phyloP scores from a whole-genome alignment of 2,329 filamentous ascomycete species.

The Hyphodiscus sp. region DNA sequence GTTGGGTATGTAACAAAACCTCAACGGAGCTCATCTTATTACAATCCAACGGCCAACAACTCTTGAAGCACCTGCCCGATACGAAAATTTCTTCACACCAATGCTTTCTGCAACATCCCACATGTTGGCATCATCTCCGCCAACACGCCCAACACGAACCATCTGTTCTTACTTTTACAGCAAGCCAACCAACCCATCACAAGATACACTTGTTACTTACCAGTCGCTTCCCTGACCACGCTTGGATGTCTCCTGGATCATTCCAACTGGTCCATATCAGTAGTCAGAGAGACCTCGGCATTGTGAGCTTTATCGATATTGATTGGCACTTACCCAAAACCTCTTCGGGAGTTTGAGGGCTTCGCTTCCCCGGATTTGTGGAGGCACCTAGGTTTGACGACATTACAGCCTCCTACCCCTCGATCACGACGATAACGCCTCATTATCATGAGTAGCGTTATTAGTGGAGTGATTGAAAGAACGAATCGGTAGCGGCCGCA shows the following conservation, averaged over 20 bases:
- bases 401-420: slow-evolving; percentile 1
- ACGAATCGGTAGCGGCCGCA: slow-evolving; percentile 9
- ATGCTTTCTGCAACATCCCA: background rate
- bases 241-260: background rate
- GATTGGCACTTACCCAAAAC: background rate
- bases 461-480: slow-evolving; percentile 7
- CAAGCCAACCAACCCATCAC: background rate
- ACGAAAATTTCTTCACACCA: background rate
- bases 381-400: background rate
- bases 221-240: background rate
- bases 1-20: background rate
- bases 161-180: background rate
- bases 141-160: background rate
- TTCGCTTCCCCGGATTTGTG: slow-evolving; percentile 10
- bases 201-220: background rate
- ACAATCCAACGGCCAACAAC: background rate
- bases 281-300: background rate
- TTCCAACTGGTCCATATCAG: background rate
- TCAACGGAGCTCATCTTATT: background rate
- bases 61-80: background rate
- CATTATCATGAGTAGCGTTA: slow-evolving; percentile 1
- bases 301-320: background rate
- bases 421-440: background rate
- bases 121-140: background rate
- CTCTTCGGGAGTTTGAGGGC: slow-evolving; percentile 4